phyloP scores from a whole-genome alignment of 164 flowering plant genomes.

The Stephania yunnanensis region DNA sequence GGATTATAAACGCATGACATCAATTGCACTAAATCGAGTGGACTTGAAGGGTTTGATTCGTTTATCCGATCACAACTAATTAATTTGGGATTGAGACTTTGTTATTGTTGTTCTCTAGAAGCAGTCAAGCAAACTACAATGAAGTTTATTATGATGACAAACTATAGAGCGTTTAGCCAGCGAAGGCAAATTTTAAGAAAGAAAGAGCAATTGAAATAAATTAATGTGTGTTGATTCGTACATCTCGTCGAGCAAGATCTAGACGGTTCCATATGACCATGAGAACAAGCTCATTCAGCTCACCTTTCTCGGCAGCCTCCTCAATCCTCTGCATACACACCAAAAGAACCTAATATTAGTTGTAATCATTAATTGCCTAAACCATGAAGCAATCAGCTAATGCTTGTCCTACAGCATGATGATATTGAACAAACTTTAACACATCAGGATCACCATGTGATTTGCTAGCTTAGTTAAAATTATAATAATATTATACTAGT shows the following conservation, averaged over 20 bases:
- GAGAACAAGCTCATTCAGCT: conserved; percentile 78
- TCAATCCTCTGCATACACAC: conserved; percentile 61
- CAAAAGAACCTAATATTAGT: not conserved
- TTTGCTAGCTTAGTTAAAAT: too few species aligned
- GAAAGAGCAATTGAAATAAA: not conserved
- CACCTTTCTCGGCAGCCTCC: conserved; percentile 95
- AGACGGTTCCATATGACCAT: conserved; percentile 98
- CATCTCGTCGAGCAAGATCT: conserved; percentile 97
- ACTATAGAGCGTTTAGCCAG: not conserved
- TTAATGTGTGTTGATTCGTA: conserved; percentile 24
- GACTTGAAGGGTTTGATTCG: too few species aligned
- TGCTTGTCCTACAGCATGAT: not conserved
- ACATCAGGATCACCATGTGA: too few species aligned
- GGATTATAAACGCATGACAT: too few species aligned
- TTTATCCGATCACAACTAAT: too few species aligned
- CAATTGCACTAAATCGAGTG: too few species aligned
- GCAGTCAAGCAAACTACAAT: too few species aligned
- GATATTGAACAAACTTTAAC: too few species aligned
- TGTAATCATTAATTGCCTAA: not conserved
- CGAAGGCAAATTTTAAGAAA: not conserved
- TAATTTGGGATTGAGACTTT: too few species aligned
- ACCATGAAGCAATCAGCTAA: not conserved
- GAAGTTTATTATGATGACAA: too few species aligned
- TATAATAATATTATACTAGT: too few species aligned
- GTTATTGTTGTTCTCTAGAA: too few species aligned